Evolutionary conservation across 768 basidiomycete genomes (phyloP).

Genomic region (Hirschioporus abietinus): DNA sequence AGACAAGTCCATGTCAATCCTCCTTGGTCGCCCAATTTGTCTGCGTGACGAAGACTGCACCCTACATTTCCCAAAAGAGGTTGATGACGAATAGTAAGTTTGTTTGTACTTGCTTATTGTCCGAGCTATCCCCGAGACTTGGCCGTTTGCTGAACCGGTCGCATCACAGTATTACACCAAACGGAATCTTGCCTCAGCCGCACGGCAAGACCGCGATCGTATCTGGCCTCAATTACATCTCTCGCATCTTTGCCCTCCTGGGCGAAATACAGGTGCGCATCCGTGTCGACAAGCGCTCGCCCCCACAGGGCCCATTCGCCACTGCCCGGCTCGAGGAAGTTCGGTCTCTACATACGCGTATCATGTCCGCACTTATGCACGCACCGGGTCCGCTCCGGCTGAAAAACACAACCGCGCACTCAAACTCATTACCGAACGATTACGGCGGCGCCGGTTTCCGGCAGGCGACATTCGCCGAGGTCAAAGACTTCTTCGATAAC

Average conservation of each 20-base stretch:
- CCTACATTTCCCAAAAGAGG: constrained; percentile 79
- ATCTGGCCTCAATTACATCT: constrained; percentile 82
- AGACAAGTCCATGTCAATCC: constrained; percentile 86
- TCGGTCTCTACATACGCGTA: constrained; percentile 70
- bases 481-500: constrained; percentile 89
- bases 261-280: constrained; percentile 86
- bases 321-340: constrained; percentile 83
- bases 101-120: constrained; percentile 12
- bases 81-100: constrained; percentile 86
- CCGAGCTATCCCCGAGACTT: constrained; percentile 26
- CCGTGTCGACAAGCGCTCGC: constrained; percentile 80
- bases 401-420: constrained; percentile 48
- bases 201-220: constrained; percentile 80
- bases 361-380: constrained; percentile 67
- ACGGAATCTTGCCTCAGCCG: constrained; percentile 82
- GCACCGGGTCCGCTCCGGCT: constrained; percentile 72
- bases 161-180: constrained; percentile 73
- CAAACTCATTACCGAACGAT: constrained; percentile 47
- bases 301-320: constrained; percentile 80
- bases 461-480: constrained; percentile 80
- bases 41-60: constrained; percentile 89
- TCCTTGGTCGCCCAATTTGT: constrained; percentile 79
- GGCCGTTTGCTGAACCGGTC: constrained; percentile 15
- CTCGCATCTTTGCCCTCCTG: constrained; percentile 78
- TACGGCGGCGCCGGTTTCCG: constrained; percentile 69